Conservation (phyloP, 345 rosid genomes). For the Syzygium aqueum region DNA sequence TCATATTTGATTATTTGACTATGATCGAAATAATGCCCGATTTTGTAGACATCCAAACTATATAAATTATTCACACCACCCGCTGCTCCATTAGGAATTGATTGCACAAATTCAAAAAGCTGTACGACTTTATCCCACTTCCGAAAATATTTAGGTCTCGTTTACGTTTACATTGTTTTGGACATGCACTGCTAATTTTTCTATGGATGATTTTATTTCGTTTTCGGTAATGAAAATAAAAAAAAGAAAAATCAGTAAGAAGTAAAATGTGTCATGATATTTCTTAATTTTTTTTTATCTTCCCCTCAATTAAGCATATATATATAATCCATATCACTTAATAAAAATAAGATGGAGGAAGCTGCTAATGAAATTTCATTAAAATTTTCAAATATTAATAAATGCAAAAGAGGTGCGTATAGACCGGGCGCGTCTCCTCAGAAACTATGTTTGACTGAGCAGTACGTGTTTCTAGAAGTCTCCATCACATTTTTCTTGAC, state of each 20-base stretch:
- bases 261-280: not conserved
- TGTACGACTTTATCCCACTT: not conserved
- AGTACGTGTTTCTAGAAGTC: not conserved
- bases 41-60: not conserved
- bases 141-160: not conserved
- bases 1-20: not conserved
- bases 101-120: not conserved
- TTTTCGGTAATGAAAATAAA: not conserved
- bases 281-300: not conserved
- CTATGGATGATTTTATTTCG: not conserved
- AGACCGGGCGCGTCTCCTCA: not conserved
- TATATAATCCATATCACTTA: not conserved
- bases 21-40: not conserved
- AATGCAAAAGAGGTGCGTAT: not conserved
- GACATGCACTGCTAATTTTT: not conserved
- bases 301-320: not conserved
- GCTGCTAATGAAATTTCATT: not conserved
- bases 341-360: not conserved
- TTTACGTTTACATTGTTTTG: not conserved
- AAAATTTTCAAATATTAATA: not conserved
- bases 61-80: not conserved
- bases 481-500: not conserved
- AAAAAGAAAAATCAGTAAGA: not conserved
- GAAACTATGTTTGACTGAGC: not conserved
- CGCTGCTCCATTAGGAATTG: not conserved